Percentiles rank a stretch among this genome's conserved stretches.
phyloP scores from a whole-genome alignment of 306 rosid genomes.

The Acacia melanoxylon region DNA sequence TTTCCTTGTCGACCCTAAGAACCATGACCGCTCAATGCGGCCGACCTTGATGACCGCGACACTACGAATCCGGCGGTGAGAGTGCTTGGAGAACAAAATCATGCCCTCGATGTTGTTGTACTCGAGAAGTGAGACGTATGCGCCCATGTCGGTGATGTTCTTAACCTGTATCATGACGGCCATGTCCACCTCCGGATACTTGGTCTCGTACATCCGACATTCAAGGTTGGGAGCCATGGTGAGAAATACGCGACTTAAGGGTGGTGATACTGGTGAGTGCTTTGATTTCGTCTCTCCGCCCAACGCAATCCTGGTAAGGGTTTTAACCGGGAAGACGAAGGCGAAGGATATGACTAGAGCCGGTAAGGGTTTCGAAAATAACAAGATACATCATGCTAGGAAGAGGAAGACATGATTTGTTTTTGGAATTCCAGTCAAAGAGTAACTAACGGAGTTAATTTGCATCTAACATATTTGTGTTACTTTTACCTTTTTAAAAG shows the following conservation, averaged over 20 bases:
- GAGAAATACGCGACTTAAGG: background rate
- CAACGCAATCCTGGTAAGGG: background rate
- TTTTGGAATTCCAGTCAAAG: too few species aligned
- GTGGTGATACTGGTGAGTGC: background rate
- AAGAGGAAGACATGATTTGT: too few species aligned
- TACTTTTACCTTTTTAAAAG: too few species aligned
- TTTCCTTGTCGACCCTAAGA: constrained; percentile 89
- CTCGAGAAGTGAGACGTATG: constrained; percentile 92
- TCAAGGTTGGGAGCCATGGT: constrained; percentile 62
- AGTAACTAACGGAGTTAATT: too few species aligned
- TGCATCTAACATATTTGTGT: too few species aligned
- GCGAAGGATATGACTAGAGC: too few species aligned
- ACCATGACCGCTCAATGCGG: constrained; percentile 98
- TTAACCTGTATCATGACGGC: constrained; percentile 98
- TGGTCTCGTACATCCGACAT: constrained; percentile 94
- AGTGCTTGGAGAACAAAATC: constrained; percentile 94
- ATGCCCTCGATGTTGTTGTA: constrained; percentile 98
- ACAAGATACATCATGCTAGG: too few species aligned
- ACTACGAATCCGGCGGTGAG: constrained; percentile 95
- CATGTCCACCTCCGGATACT: constrained; percentile 96
- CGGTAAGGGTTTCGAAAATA: too few species aligned
- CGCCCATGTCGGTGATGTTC: constrained; percentile 97
- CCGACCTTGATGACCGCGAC: constrained; percentile 90
- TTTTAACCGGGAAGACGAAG: background rate
- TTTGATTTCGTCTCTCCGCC: background rate